Percentiles rank a stretch among this genome's conserved stretches.
These are phyloP conservation scores for Discostella pseudostelligera DNA, from an alignment of 108 stramenopile species.

Conservation along the genomic window DNA sequence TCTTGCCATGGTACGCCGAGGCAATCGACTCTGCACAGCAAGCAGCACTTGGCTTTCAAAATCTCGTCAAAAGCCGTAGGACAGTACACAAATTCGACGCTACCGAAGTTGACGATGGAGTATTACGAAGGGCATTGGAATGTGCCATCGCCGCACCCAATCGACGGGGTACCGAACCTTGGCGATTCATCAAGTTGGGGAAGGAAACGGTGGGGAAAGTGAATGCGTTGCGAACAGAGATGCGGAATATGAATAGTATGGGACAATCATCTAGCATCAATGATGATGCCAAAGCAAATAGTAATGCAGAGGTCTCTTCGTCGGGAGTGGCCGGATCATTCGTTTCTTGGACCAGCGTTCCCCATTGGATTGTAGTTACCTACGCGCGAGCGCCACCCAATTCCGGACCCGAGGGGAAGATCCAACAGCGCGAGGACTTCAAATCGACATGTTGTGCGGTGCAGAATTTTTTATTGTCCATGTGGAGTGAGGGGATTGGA, in stretches of 20 bases:
- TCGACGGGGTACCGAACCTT: conserved; percentile 59
- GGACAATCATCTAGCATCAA: too few species aligned
- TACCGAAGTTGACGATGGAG: conserved; percentile 61
- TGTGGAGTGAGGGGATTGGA: conserved; percentile 74
- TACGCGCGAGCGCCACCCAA: conserved; percentile 28
- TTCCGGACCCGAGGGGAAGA: conserved; percentile 47
- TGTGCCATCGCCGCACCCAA: conserved; percentile 77
- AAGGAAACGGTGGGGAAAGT: conserved; percentile 56
- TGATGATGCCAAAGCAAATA: too few species aligned
- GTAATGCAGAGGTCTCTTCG: background rate
- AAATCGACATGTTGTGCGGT: conserved; percentile 62
- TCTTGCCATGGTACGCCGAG: conserved; percentile 68
- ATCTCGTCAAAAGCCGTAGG: conserved; percentile 53
- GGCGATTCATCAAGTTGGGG: conserved; percentile 68
- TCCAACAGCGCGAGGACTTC: conserved; percentile 57
- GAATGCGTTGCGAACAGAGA: conserved; percentile 39
- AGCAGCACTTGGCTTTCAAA: conserved; percentile 47
- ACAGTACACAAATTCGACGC: conserved; percentile 65
- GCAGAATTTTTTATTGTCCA: conserved; percentile 65
- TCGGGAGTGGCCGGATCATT: conserved; percentile 34
- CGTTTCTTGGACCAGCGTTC: conserved; percentile 53
- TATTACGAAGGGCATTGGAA: conserved; percentile 58
- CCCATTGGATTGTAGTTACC: conserved; percentile 75
- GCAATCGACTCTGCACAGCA: conserved; percentile 58
- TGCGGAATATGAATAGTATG: conserved; percentile 4